These are phyloP conservation scores for Tricholoma bakamatsutake DNA, from an alignment of 768 basidiomycete species.

Conservation along the genomic window DNA sequence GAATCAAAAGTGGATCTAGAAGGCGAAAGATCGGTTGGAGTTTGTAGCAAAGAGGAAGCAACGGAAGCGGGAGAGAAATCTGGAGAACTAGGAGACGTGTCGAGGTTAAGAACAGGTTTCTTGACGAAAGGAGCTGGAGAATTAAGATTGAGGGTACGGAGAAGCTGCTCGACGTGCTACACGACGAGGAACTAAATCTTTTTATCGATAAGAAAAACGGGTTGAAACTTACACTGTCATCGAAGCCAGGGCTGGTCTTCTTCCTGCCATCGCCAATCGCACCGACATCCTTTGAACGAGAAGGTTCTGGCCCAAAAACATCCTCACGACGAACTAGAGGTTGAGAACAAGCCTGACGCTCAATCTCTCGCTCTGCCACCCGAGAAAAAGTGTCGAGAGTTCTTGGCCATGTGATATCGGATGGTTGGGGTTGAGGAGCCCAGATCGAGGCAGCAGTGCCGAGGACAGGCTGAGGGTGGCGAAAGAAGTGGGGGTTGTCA, in stretches of 20 bases:
- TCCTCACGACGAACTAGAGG: conserved; percentile 46
- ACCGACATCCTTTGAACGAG: conserved; percentile 47
- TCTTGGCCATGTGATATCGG: conserved; percentile 63
- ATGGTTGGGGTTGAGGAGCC: conserved; percentile 75
- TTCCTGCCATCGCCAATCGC: conserved; percentile 80
- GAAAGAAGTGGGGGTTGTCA: conserved; percentile 26
- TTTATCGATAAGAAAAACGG: conserved; percentile 4
- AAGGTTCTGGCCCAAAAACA: conserved; percentile 54
- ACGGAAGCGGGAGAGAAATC: conserved; percentile 72
- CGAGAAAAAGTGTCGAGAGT: conserved; percentile 58
- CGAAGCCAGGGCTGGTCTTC: conserved; percentile 50
- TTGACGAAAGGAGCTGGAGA: conserved; percentile 55
- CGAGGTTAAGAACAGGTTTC: conserved; percentile 40
- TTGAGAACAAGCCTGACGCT: conserved; percentile 21
- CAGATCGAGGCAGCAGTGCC: conserved; percentile 61
- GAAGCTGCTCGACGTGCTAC: conserved; percentile 78
- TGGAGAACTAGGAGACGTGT: conserved; percentile 49
- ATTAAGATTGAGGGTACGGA: conserved; percentile 74
- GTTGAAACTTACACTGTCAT: conserved; percentile 40
- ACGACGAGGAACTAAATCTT: background rate
- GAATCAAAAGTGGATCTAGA: conserved; percentile 50
- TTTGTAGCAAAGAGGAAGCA: conserved; percentile 57
- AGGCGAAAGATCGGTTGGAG: conserved; percentile 71
- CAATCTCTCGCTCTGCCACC: conserved; percentile 36
- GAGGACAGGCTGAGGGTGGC: conserved; percentile 24